These are phyloP conservation scores for Fusarium sp. DNA, from an alignment of 2,329 filamentous ascomycete genomes.

Conservation along the genomic window DNA sequence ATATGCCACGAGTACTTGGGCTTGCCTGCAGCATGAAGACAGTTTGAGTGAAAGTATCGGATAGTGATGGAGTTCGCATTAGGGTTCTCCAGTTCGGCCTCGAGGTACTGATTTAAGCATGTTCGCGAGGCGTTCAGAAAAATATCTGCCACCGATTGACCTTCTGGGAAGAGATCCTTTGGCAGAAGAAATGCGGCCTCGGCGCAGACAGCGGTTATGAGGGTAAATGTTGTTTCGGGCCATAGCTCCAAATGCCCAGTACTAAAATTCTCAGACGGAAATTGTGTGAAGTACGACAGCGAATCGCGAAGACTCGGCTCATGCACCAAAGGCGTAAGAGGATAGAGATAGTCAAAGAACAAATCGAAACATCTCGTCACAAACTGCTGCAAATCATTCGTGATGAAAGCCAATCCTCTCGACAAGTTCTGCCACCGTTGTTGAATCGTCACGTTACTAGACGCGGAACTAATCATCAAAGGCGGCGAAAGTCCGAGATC, in stretches of 20 bases:
- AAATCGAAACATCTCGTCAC: conserved; percentile 52
- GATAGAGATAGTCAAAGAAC: conserved; percentile 57
- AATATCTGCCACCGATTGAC: conserved; percentile 50
- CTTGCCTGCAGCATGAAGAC: conserved; percentile 56
- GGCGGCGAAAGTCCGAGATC: conserved; percentile 41
- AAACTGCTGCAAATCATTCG: conserved; percentile 41
- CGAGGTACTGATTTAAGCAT: conserved; percentile 53
- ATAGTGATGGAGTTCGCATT: conserved; percentile 56
- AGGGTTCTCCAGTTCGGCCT: conserved; percentile 55
- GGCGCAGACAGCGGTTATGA: conserved; percentile 58
- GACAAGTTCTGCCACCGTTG: conserved; percentile 47
- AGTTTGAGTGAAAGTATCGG: conserved; percentile 59
- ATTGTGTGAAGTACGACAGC: conserved; percentile 47
- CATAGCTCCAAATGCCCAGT: conserved; percentile 43
- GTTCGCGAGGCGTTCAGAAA: conserved; percentile 55
- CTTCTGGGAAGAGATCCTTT: conserved; percentile 53
- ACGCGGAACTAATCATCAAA: conserved; percentile 29
- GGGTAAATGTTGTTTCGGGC: conserved; percentile 53
- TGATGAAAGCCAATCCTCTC: conserved; percentile 39
- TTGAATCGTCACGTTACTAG: conserved; percentile 16
- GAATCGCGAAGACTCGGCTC: conserved; percentile 54
- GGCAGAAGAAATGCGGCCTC: conserved; percentile 55
- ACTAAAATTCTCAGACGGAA: conserved; percentile 18
- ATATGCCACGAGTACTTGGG: conserved; percentile 58
- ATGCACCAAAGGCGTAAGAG: conserved; percentile 55